A percentile compares a stretch with the other conserved stretches of the same genome.
Evolutionary conservation across 2,329 filamentous ascomycete species (phyloP).

Genomic region (Purpureocillium lavendulum): DNA sequence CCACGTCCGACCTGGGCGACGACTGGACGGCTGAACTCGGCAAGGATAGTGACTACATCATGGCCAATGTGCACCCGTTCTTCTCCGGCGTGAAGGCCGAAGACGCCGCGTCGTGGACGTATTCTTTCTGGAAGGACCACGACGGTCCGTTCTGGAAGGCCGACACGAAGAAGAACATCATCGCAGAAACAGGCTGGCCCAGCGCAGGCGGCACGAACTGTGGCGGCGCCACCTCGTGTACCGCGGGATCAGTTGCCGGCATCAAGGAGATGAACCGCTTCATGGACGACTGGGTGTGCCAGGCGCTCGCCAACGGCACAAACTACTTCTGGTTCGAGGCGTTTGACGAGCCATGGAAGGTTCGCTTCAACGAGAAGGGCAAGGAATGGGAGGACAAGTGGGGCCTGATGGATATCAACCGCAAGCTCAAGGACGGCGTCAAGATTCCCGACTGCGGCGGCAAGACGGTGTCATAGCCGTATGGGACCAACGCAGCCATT

Average conservation of each 20-base stretch:
- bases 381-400: slow-evolving; percentile 92
- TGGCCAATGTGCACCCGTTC: slow-evolving; percentile 97
- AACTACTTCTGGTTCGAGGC: slow-evolving; percentile 97
- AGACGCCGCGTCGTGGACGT: slow-evolving; percentile 72
- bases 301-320: slow-evolving; percentile 69
- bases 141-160: slow-evolving; percentile 58
- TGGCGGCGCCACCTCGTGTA: slow-evolving; percentile 35
- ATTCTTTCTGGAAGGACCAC: slow-evolving; percentile 66
- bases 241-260: slow-evolving; percentile 65
- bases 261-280: slow-evolving; percentile 78
- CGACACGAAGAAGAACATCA: slow-evolving; percentile 61
- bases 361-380: slow-evolving; percentile 55
- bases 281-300: slow-evolving; percentile 78
- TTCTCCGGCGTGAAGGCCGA: slow-evolving; percentile 70
- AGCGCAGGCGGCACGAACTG: slow-evolving; percentile 73
- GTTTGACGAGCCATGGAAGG: slow-evolving; percentile 96
- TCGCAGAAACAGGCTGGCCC: slow-evolving; percentile 90
- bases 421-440: slow-evolving; percentile 76
- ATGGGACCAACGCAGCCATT: too few species aligned
- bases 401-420: slow-evolving; percentile 80
- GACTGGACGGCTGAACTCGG: slow-evolving; percentile 72
- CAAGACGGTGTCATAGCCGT: slow-evolving; percentile 42
- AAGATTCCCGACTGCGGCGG: slow-evolving; percentile 83
- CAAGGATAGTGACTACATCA: slow-evolving; percentile 70
- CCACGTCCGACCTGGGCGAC: slow-evolving; percentile 82